These are phyloP conservation scores for Eucalyptus paniculata DNA, from an alignment of 345 rosid genomes.

Conservation along the genomic window DNA sequence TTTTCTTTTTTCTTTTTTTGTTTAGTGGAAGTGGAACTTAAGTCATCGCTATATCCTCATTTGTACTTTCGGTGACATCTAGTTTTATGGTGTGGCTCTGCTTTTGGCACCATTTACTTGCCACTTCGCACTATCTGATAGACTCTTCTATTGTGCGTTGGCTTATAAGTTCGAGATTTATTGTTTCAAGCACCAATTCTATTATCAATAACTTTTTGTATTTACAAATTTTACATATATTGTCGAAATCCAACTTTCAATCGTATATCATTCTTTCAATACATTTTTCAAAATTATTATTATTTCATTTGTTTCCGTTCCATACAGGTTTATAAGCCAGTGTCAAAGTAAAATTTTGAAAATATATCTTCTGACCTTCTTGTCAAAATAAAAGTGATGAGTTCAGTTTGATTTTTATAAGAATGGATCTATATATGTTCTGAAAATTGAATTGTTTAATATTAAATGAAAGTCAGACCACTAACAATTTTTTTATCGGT, in stretches of 20 bases:
- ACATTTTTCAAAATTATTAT: background rate
- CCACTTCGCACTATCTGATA: background rate
- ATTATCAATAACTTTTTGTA: background rate
- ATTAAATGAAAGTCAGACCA: background rate
- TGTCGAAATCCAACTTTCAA: background rate
- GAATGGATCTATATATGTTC: background rate
- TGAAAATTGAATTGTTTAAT: background rate
- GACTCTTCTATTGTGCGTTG: background rate
- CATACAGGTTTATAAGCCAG: background rate
- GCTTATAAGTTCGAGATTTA: background rate
- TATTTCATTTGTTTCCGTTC: background rate
- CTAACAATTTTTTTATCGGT: background rate
- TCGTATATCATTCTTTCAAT: background rate
- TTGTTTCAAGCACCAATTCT: background rate
- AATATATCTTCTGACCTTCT: background rate
- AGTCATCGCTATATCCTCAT: background rate
- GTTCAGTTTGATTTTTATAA: background rate
- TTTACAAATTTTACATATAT: background rate
- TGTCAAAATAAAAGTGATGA: background rate
- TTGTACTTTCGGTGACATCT: background rate
- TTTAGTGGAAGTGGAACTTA: background rate
- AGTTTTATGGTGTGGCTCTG: background rate
- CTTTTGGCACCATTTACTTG: background rate
- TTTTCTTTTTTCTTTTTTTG: background rate
- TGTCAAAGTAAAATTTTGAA: background rate